Conservation (phyloP, 2,329 filamentous ascomycete genomes). For the Cladosporium sp. region DNA sequence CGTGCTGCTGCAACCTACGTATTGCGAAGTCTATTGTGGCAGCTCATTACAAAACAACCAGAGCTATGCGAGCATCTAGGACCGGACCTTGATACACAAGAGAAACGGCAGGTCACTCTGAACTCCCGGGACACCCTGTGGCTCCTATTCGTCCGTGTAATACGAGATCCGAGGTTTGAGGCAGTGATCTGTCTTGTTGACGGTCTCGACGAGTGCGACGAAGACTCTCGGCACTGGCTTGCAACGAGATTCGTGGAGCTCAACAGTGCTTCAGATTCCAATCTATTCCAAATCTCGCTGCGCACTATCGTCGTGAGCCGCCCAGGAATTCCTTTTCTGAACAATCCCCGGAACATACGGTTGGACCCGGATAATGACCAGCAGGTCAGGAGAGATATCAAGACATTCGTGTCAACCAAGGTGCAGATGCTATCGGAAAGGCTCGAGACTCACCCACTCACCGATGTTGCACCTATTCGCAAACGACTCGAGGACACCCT, state of each 20-base stretch:
- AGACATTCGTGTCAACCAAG: not conserved
- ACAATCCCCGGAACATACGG: not conserved
- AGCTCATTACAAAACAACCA: conserved; percentile 20
- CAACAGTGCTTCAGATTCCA: not conserved
- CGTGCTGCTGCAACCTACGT: conserved; percentile 25
- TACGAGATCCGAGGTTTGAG: not conserved
- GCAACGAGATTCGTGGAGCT: conserved; percentile 13
- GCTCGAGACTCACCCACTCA: not conserved
- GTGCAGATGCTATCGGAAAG: not conserved
- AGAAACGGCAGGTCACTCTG: too few relatives aligned
- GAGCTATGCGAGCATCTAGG: conserved; percentile 7
- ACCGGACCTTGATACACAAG: too few relatives aligned
- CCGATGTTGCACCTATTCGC: not conserved
- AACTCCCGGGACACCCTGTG: too few relatives aligned
- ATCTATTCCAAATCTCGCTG: not conserved
- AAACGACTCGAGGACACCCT: not conserved
- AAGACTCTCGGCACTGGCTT: conserved; percentile 13
- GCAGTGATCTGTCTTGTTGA: conserved; percentile 23
- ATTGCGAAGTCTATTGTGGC: conserved; percentile 25
- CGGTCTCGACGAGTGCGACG: conserved; percentile 29
- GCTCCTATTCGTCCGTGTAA: not conserved
- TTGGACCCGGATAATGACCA: not conserved
- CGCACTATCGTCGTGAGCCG: conserved; percentile 15
- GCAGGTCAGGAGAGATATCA: not conserved
- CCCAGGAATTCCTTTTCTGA: not conserved